A percentile compares a stretch with the other conserved stretches of the same genome.
Conservation (phyloP, 2,329 filamentous ascomycete species). For the Phaeophleospora eucalypticola region DNA sequence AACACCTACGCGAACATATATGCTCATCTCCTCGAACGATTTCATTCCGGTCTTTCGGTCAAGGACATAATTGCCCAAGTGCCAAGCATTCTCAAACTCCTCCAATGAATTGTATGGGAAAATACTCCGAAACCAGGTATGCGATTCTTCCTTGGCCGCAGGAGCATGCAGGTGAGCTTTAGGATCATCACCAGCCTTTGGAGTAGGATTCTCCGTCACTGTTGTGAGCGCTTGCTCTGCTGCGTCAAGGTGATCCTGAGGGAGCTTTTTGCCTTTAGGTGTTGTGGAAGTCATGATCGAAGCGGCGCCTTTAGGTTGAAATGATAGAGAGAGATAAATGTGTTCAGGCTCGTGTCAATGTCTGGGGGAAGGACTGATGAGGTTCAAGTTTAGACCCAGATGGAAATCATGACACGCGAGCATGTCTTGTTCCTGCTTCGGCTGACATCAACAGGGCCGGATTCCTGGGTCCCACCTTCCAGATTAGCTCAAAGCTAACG, state of each 20-base stretch:
- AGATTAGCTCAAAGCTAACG: not conserved
- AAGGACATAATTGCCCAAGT: constrained; percentile 44
- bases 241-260: constrained; percentile 24
- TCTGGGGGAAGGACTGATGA: not conserved
- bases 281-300: constrained; percentile 1
- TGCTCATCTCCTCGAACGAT: constrained; percentile 40
- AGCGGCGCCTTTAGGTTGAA: not conserved
- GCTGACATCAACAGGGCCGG: not conserved
- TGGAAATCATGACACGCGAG: not conserved
- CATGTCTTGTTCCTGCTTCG: not conserved
- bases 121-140: constrained; percentile 21
- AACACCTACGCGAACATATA: constrained; percentile 36
- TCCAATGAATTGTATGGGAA: constrained; percentile 29
- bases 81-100: constrained; percentile 35
- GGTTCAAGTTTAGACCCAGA: no score
- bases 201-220: constrained; percentile 24
- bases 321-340: no score
- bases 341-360: no score
- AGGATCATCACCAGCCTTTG: constrained; percentile 20
- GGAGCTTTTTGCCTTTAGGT: constrained; percentile 4
- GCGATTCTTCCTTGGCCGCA: constrained; percentile 20
- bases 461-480: not conserved
- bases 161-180: constrained; percentile 27
- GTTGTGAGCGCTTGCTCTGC: constrained; percentile 21
- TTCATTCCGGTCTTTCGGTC: constrained; percentile 39